phyloP scores from a whole-genome alignment of 2,329 filamentous ascomycete genomes.

The Epichloe gansuensis region DNA sequence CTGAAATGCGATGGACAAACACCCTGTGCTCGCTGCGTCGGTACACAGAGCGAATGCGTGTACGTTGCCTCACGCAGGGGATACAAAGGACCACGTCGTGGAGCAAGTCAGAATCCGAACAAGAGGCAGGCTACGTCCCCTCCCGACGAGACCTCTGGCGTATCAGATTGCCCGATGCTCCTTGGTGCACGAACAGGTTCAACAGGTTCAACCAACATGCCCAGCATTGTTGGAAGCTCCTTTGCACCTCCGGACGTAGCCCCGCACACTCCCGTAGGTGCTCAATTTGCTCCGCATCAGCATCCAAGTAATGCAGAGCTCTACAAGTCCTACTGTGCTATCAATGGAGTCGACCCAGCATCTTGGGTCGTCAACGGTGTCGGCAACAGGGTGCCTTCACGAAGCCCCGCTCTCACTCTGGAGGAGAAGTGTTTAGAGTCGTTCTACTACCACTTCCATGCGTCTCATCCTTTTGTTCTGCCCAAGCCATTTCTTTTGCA shows the following conservation, averaged over 20 bases:
- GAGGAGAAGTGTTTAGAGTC: conserved; percentile 42
- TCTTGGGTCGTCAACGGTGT: conserved; percentile 10
- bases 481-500: conserved; percentile 38
- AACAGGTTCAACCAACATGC: conserved; percentile 5
- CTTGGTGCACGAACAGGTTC: conserved; percentile 13
- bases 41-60: conserved; percentile 47
- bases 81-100: conserved; percentile 47
- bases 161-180: conserved; percentile 28
- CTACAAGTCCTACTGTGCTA: conserved; percentile 20
- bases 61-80: conserved; percentile 65
- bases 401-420: conserved; percentile 21
- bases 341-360: conserved; percentile 15
- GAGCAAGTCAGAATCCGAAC: conserved; percentile 29
- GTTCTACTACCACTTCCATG: conserved; percentile 45
- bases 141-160: conserved; percentile 9
- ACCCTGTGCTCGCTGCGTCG: conserved; percentile 56
- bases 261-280: conserved; percentile 6
- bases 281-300: conserved; percentile 11
- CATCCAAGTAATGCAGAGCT: conserved; percentile 24
- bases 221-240: neutral
- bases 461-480: conserved; percentile 44
- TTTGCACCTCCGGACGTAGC: conserved; percentile 6
- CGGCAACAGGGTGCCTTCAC: conserved; percentile 7
- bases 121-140: conserved; percentile 37
- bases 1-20: conserved; percentile 62